These are phyloP conservation scores for Cryomyces minteri DNA, from an alignment of 495 filamentous ascomycete species.

Conservation along the genomic window DNA sequence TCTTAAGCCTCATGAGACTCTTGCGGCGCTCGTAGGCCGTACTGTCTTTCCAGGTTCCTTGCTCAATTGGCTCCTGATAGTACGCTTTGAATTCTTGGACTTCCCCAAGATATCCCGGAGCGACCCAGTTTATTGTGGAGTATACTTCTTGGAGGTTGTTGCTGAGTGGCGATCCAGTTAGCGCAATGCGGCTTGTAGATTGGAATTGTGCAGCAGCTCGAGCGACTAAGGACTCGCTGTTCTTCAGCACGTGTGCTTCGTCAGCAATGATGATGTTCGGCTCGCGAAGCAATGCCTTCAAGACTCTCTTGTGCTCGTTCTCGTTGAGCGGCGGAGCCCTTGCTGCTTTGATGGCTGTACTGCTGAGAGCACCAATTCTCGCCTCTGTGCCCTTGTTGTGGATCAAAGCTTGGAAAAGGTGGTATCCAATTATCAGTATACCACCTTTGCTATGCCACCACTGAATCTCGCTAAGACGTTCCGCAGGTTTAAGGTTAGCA, in stretches of 20 bases:
- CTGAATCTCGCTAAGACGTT: constrained; percentile 27
- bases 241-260: constrained; percentile 73
- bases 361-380: too few relatives aligned
- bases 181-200: constrained; percentile 58
- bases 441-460: constrained; percentile 50
- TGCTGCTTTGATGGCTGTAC: not conserved
- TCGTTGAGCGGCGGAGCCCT: not conserved
- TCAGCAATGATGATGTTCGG: constrained; percentile 63
- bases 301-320: not conserved
- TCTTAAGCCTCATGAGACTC: constrained; percentile 44
- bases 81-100: constrained; percentile 41
- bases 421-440: constrained; percentile 55
- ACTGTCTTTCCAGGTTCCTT: constrained; percentile 51
- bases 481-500: constrained; percentile 3
- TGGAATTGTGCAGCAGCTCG: constrained; percentile 34
- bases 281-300: constrained; percentile 4
- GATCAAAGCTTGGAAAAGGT: constrained; percentile 38
- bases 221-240: constrained; percentile 30
- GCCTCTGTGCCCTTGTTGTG: constrained; percentile 18
- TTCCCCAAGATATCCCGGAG: constrained; percentile 56
- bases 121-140: constrained; percentile 75
- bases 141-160: constrained; percentile 75
- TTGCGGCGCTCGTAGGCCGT: constrained; percentile 28
- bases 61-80: constrained; percentile 54
- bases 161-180: constrained; percentile 74